phyloP scores from a whole-genome alignment of 371 early-diverging fungal genomes.

The Rhizomucor pusillus region DNA sequence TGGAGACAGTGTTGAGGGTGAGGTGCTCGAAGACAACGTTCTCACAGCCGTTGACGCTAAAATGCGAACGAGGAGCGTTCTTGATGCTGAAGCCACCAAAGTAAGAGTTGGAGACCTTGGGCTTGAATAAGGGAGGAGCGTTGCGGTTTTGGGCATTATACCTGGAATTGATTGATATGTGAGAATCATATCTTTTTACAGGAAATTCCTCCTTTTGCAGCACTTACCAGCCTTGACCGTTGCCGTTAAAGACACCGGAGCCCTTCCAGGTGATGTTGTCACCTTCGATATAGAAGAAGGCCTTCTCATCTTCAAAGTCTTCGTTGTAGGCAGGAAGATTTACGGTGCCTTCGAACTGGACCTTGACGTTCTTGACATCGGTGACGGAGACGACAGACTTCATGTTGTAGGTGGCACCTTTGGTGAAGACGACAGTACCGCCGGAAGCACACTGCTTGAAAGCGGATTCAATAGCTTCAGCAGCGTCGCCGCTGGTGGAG shows the following conservation, averaged over 20 bases:
- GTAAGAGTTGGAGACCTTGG: slow-evolving; percentile 25
- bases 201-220: neutral
- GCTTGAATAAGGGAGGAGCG: slow-evolving; percentile 32
- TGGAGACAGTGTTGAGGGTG: slow-evolving; percentile 25
- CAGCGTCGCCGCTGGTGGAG: slow-evolving; percentile 16
- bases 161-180: neutral
- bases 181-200: neutral
- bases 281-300: slow-evolving; percentile 27
- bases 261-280: slow-evolving; percentile 25
- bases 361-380: slow-evolving; percentile 23
- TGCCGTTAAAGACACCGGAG: slow-evolving; percentile 21
- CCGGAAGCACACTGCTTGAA: slow-evolving; percentile 31
- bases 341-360: slow-evolving; percentile 26
- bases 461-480: slow-evolving; percentile 27
- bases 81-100: slow-evolving; percentile 29
- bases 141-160: slow-evolving; percentile 23
- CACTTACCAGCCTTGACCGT: slow-evolving; percentile 33
- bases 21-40: slow-evolving; percentile 24
- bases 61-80: slow-evolving; percentile 31
- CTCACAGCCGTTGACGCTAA: slow-evolving; percentile 23
- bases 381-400: slow-evolving; percentile 16
- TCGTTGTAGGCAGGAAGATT: slow-evolving; percentile 24
- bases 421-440: slow-evolving; percentile 30
- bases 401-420: slow-evolving; percentile 25
- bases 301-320: slow-evolving; percentile 21